A percentile compares a stretch with the other conserved stretches of the same genome.
Evolutionary conservation across 2,329 filamentous ascomycete species (phyloP).

Genomic region (Aspergillus texensis): DNA sequence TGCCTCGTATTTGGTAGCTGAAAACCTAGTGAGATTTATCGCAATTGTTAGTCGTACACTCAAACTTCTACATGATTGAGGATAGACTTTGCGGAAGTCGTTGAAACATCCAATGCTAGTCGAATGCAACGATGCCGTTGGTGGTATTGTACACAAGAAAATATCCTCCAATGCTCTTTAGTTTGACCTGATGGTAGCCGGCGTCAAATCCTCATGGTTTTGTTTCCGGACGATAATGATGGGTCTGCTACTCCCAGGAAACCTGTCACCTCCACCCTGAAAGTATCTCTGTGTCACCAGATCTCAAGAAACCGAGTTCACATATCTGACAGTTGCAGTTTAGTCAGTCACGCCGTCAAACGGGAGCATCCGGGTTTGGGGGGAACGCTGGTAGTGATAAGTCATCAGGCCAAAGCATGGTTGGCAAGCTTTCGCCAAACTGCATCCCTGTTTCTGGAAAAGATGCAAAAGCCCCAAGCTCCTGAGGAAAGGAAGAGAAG

Average conservation of each 20-base stretch:
- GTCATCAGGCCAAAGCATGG: neutral
- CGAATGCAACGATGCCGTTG: no score
- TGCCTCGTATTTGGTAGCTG: neutral
- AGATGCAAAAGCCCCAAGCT: conserved; percentile 17
- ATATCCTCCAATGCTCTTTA: no score
- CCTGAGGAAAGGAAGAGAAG: conserved; percentile 21
- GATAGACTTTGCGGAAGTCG: no score
- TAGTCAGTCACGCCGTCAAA: neutral
- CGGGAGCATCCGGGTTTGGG: neutral
- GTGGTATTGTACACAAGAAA: no score
- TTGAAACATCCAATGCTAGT: no score
- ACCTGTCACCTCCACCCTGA: no score
- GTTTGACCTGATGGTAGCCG: no score
- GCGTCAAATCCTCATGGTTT: no score
- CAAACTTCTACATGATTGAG: no score
- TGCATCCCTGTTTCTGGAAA: conserved; percentile 5
- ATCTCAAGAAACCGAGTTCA: neutral
- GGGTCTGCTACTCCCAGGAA: no score
- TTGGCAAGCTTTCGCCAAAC: neutral
- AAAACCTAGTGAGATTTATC: neutral
- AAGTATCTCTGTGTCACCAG: neutral
- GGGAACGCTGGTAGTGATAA: neutral
- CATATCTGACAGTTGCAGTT: neutral
- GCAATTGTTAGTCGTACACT: no score
- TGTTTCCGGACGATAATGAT: no score